Evolutionary conservation across 305 asterid genomes (phyloP).

Genomic region (Solanum aculeatissimum): DNA sequence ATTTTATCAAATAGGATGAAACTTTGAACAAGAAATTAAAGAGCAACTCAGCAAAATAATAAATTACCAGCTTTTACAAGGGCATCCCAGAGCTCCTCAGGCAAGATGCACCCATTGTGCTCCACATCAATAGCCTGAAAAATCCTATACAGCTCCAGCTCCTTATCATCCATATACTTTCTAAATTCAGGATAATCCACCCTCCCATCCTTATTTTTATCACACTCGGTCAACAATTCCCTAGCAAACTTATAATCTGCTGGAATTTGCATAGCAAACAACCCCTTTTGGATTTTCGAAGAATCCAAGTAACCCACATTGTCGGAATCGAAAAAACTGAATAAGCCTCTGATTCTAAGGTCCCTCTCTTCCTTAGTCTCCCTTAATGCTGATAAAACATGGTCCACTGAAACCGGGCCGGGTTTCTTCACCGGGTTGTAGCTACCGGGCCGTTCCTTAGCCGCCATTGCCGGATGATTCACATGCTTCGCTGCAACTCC

Average conservation of each 20-base stretch:
- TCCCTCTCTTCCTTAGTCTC: slow-evolving; percentile 89
- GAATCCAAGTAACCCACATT: slow-evolving; percentile 71
- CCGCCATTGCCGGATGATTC: slow-evolving; percentile 38
- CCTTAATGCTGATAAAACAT: slow-evolving; percentile 69
- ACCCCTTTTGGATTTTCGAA: slow-evolving; percentile 64
- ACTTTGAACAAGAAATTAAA: neutral
- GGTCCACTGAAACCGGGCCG: slow-evolving; percentile 84
- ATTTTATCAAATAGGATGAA: neutral
- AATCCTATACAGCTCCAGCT: slow-evolving; percentile 83
- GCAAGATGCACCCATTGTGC: slow-evolving; percentile 94
- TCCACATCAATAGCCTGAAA: slow-evolving; percentile 96
- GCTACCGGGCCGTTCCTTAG: slow-evolving; percentile 44
- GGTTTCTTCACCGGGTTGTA: slow-evolving; percentile 73
- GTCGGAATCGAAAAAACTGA: slow-evolving; percentile 65
- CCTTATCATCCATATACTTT: slow-evolving; percentile 98
- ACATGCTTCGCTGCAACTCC: slow-evolving; percentile 54
- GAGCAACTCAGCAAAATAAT: neutral
- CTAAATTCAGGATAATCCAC: slow-evolving; percentile 89
- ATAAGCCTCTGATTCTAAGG: slow-evolving; percentile 57
- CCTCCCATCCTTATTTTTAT: slow-evolving; percentile 82
- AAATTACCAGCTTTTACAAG: slow-evolving; percentile 93
- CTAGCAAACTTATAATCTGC: slow-evolving; percentile 92
- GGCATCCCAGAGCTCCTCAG: slow-evolving; percentile 98
- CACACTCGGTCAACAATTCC: slow-evolving; percentile 83
- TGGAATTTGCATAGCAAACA: slow-evolving; percentile 89